Conservation (phyloP, 768 basidiomycete species). For the Amyloporia xantha region DNA sequence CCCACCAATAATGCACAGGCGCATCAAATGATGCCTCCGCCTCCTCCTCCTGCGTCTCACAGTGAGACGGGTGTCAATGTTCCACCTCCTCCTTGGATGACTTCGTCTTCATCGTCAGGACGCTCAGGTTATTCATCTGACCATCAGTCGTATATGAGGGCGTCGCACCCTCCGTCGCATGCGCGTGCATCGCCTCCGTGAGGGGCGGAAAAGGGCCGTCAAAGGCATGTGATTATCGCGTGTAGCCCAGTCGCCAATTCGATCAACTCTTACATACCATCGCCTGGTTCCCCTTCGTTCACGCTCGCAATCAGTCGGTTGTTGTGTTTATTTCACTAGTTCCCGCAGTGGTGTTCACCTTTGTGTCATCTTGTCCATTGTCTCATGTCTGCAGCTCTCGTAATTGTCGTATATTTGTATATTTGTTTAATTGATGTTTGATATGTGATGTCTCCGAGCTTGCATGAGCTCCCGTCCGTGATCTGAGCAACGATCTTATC, state of each 20-base stretch:
- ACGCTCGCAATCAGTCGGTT: too few relatives aligned
- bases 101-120: constrained; percentile 3
- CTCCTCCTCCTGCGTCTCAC: constrained; percentile 13
- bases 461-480: constrained; percentile 1
- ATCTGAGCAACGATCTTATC: constrained; percentile 4
- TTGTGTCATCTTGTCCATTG: too few relatives aligned
- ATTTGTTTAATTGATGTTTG: background rate
- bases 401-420: too few relatives aligned
- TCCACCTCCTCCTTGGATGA: constrained; percentile 20
- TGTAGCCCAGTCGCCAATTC: too few relatives aligned
- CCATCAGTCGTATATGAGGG: constrained; percentile 43
- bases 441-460: background rate
- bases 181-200: constrained; percentile 29
- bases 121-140: constrained; percentile 16
- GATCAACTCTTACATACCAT: too few relatives aligned
- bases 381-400: too few relatives aligned
- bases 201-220: constrained; percentile 3
- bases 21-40: constrained; percentile 19
- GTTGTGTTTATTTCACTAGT: too few relatives aligned
- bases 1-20: constrained; percentile 4
- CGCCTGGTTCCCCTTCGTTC: too few relatives aligned
- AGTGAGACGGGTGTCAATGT: constrained; percentile 10
- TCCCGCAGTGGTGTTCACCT: too few relatives aligned
- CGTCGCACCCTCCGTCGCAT: constrained; percentile 35
- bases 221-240: background rate